Conservation (phyloP, 2,329 filamentous ascomycete species). For the Ascochyta lentis region DNA sequence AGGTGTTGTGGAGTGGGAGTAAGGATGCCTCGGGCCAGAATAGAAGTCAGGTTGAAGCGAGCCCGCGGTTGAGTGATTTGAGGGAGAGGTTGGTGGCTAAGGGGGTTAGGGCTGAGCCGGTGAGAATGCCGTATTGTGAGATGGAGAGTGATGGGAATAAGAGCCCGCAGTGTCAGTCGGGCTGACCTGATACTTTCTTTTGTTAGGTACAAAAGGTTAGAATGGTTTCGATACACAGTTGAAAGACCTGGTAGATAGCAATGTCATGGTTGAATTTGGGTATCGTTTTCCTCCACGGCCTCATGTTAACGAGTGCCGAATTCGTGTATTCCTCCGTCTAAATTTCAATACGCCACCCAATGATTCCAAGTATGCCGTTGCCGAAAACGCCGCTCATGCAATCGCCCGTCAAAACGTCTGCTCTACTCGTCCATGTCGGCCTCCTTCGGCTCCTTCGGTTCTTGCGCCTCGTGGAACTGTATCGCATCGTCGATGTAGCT, state of each 20-base stretch:
- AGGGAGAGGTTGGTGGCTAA: conserved; percentile 75
- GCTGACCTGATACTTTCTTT: conserved; percentile 2
- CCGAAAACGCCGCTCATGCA: conserved; percentile 18
- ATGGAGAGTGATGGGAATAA: conserved; percentile 57
- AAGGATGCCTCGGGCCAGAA: conserved; percentile 71
- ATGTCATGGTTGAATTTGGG: conserved; percentile 5
- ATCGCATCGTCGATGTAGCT: conserved; percentile 96
- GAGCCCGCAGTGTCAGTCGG: conserved; percentile 33
- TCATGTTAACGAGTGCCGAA: neutral
- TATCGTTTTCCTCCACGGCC: conserved; percentile 12
- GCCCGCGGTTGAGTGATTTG: conserved; percentile 74
- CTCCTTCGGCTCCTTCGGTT: conserved; percentile 79
- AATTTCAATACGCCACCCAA: conserved; percentile 7
- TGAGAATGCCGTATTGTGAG: conserved; percentile 77
- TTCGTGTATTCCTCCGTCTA: neutral
- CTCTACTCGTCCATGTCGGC: conserved; percentile 17
- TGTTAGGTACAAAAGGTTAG: neutral
- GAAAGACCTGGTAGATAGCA: neutral
- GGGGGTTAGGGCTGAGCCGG: conserved; percentile 69
- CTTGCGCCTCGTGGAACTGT: conserved; percentile 91
- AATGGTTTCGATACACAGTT: neutral
- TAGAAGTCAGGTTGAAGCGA: conserved; percentile 73
- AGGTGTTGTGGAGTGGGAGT: conserved; percentile 80
- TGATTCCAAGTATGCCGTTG: conserved; percentile 5
- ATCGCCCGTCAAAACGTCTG: neutral